phyloP scores from a whole-genome alignment of 495 filamentous ascomycete genomes.

The Lasiosphaeriaceae sp. region DNA sequence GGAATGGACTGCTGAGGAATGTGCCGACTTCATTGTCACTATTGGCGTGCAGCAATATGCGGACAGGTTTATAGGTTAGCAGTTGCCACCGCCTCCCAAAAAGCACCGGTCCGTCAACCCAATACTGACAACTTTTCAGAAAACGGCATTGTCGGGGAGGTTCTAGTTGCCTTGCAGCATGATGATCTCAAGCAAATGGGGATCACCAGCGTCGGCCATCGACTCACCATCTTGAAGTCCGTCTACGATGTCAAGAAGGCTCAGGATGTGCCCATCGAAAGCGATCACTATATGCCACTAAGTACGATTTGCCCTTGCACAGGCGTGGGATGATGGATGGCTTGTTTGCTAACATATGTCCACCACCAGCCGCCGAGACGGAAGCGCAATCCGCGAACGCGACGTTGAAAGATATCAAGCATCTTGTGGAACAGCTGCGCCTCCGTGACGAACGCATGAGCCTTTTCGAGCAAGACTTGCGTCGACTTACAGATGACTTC shows the following conservation, averaged over 20 bases:
- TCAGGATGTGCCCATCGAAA: conserved; percentile 84
- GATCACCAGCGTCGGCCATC: conserved; percentile 85
- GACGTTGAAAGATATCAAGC: conserved; percentile 85
- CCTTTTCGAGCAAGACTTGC: conserved; percentile 73
- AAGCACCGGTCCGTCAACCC: conserved; percentile 17
- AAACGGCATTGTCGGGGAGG: conserved; percentile 91
- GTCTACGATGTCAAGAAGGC: conserved; percentile 94
- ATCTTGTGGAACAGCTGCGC: conserved; percentile 79
- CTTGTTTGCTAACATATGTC: conserved; percentile 19
- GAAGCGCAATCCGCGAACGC: conserved; percentile 79
- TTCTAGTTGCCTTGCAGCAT: conserved; percentile 81
- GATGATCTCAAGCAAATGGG: conserved; percentile 94
- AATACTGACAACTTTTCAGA: conserved; percentile 49
- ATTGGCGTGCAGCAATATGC: conserved; percentile 82
- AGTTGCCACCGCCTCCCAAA: neutral
- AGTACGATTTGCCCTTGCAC: conserved; percentile 55
- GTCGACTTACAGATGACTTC: conserved; percentile 79
- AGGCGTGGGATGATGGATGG: neutral
- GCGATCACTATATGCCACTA: conserved; percentile 88
- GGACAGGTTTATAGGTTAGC: conserved; percentile 65
- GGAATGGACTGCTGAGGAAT: conserved; percentile 86
- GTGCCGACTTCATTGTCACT: conserved; percentile 75
- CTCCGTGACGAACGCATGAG: conserved; percentile 83
- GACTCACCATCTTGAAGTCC: conserved; percentile 87
- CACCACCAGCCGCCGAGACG: conserved; percentile 72